These are phyloP conservation scores for Meira miltonrushii DNA, from an alignment of 1,284 basidiomycete genomes.

Conservation along the genomic window DNA sequence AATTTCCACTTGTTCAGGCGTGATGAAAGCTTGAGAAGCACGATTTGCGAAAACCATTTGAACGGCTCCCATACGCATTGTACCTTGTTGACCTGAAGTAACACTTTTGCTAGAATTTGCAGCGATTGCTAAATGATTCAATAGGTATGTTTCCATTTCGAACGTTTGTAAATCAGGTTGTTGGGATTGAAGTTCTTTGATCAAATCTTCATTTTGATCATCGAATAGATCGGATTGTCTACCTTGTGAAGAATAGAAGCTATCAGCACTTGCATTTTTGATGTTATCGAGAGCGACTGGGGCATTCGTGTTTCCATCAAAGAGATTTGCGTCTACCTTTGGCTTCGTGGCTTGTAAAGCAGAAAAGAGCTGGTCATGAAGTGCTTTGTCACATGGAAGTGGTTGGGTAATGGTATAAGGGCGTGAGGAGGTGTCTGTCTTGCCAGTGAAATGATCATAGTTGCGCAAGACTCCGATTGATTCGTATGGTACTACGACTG, in stretches of 20 bases:
- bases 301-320: constrained; percentile 16
- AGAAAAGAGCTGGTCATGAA: constrained; percentile 54
- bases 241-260: constrained; percentile 77
- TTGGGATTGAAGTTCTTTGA: constrained; percentile 59
- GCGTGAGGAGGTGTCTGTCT: constrained; percentile 24
- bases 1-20: constrained; percentile 63
- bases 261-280: constrained; percentile 25
- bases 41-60: constrained; percentile 82
- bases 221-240: constrained; percentile 67
- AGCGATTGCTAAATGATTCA: constrained; percentile 37
- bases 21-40: constrained; percentile 69
- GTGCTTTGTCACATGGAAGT: constrained; percentile 61
- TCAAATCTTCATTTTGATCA: constrained; percentile 67
- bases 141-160: constrained; percentile 56
- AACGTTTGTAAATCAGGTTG: constrained; percentile 58
- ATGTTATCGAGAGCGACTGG: constrained; percentile 27
- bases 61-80: constrained; percentile 68
- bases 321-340: neutral
- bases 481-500: constrained; percentile 66
- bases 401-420: constrained; percentile 69
- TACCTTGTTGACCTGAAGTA: constrained; percentile 16
- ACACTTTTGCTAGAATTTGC: constrained; percentile 25
- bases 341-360: constrained; percentile 22
- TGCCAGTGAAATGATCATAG: constrained; percentile 61
- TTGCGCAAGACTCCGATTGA: constrained; percentile 68